Base-by-base conservation (phyloP, 1,284 basidiomycete species). In the Wolfiporia cocos region DNA sequence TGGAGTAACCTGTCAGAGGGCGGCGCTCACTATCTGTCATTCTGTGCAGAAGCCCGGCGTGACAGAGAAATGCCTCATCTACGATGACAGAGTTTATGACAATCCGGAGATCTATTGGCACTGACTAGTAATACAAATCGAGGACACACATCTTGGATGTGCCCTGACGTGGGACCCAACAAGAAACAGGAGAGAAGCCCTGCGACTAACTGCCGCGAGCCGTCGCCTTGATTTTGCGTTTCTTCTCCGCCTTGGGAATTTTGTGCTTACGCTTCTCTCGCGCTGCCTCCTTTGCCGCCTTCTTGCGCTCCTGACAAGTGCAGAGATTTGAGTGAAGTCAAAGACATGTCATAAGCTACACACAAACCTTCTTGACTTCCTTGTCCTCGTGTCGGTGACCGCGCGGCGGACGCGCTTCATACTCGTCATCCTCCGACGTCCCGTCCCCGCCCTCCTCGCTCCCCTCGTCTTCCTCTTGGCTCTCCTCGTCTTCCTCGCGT, bases 241-340 rank as follows among this genome's bases (percentile, higher is more conserved):
- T 88, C 71, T 97, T 97, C 65, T 94, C 91, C 30, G 83, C 78
- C 64, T 97, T 97, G 40, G 91, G 88, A 73, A 97, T 92, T 69
- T 97, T 97, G 51, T 78, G 72, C 63, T 92, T 90, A 47, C 93
- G 75, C 64, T 80, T 89, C 67, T 96, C 92, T 54, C 86, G 76
- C 40, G 85, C 81, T 61, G 89, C 88, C 50, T 84, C 86, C 61
- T 96, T 97, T 23, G 77, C 78, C 10, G 84, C 82, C 59, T 90
- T 87, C 64, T 96, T 94, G 9, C 93, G 80, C 62, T 92, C 89
- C 89, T 94, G 59, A 20, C 37, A 29, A 10, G 39, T 37, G 11
- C 37, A 14, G 15, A n/a, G n/a, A n/a, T n/a, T n/a, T n/a, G n/a
- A n/a, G n/a, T n/a, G n/a, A n/a, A n/a, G n/a, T n/a, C n/a, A n/a